Evolutionary conservation across 176 grass and related monocot genomes (phyloP), one percentile per base, ranked within the genome.

Genomic region (Carex scoparia): DNA sequence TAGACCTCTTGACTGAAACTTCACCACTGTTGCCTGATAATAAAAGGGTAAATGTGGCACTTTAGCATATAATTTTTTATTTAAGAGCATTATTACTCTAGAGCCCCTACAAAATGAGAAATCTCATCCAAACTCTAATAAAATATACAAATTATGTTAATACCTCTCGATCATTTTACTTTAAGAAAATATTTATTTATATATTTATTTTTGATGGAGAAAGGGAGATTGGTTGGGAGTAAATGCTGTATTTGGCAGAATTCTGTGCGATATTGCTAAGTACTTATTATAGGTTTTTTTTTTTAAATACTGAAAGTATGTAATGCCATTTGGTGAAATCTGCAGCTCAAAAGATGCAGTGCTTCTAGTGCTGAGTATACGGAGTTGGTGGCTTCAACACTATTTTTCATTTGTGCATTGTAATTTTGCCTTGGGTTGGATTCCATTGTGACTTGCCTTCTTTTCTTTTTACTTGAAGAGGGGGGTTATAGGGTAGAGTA

Each of bases 1-100:
- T 79, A 91, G 87, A 84, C 96, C 96, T 81, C 96, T 92, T 57
- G 96, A 99, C 38, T 84, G 91, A 44, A 87, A 79, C 66, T 92
- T 95, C 32, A 81, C 72, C 5, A 44, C 84, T 23, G 88, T 80
- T 65, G 63, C 88, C 4, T 91, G 67, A 58, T 81, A 69, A 67
- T 48, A 55, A 66, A 15, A 83, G 65, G 81, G 61, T 66, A 83
- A 79, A 33, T 77, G 74, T 58, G 11, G 51, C 13, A 79, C 57
- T 79, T 58, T 1, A 2, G 55, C 10, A 56, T 79, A 4, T 79
- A 79, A 12, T n/a, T 54, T 53, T 63, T 75, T 53, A 53, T 28
- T 75, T 75, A 30, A 10, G 46, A 54, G 71, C 71, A 75, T 51
- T 5, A 54, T 53, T 33, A 6, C 28, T 79, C 23, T 53, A n/a